These are phyloP conservation scores for Boletus tomentosulus DNA, from an alignment of 768 basidiomycete species.

Conservation along the genomic window DNA sequence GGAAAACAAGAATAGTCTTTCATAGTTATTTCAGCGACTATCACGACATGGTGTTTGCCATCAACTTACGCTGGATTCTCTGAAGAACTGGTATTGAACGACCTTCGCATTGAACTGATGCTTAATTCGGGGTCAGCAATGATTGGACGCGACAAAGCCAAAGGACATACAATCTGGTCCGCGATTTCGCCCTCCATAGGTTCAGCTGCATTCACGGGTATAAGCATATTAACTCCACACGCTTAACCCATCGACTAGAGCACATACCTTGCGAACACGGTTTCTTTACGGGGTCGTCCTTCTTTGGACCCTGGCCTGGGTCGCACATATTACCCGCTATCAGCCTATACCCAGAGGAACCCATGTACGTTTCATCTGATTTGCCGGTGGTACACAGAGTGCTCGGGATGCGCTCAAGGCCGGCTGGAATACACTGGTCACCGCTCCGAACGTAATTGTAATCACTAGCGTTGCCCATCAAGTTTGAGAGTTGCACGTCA, in stretches of 20 bases:
- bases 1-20: constrained; percentile 79
- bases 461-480: constrained; percentile 49
- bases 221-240: background rate
- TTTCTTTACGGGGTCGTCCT: constrained; percentile 70
- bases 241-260: background rate
- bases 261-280: constrained; percentile 68
- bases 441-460: constrained; percentile 82
- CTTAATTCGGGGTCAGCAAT: constrained; percentile 35
- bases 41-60: background rate
- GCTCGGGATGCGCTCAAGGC: constrained; percentile 83
- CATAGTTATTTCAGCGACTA: constrained; percentile 1
- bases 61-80: constrained; percentile 57
- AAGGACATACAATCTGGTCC: constrained; percentile 60
- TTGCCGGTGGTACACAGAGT: constrained; percentile 55
- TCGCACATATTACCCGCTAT: constrained; percentile 92
- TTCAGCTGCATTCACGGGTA: constrained; percentile 47
- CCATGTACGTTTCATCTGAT: constrained; percentile 62
- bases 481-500: background rate
- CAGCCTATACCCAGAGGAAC: constrained; percentile 88
- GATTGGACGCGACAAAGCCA: background rate
- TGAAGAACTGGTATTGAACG: constrained; percentile 81
- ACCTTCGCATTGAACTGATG: constrained; percentile 64
- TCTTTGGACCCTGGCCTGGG: constrained; percentile 49
- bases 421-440: constrained; percentile 73
- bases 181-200: constrained; percentile 74